Base-by-base conservation (phyloP, 345 rosid genomes). In the Salix exigua region DNA sequence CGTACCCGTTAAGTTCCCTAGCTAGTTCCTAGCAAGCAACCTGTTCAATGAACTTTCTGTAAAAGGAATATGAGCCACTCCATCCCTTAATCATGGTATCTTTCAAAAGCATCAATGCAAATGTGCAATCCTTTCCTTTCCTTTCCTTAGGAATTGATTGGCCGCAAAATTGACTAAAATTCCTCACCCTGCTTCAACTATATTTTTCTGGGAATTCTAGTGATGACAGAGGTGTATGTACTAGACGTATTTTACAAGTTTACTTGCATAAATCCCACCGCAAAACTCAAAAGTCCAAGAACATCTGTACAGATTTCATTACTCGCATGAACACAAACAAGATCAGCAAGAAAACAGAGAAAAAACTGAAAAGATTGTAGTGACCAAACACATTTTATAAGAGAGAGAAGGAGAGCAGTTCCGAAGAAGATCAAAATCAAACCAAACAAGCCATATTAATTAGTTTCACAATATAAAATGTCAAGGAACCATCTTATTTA, bases 401-500 rank as follows among this genome's bases (percentile, higher is more conserved):
- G 50, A 14, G 50, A 11, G 48, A 44, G 50, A 44, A 13, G 14
- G 50, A 44, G 16, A 44, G 14, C 50, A 44, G 14, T 12, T 44
- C 50, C 4, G 14, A 44, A 44, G 17, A 44, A 44, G 5, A 44
- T 44, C 17, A 13, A 44, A 44, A 44, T 44, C 17, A 44, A 13
- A 11, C 50, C 50, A 44, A 13, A 44, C 17, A 44, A 44, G 50
- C 50, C 17, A 44, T 44, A 44, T 0, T 44, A 10, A 2, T 40
- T 13, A 10, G 44, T 40, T 40, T 40, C 12, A 40, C 44, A 10
- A 10, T 40, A 10, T 1, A 33, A 33, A 33, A 40, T 40, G 0
- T 9, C 11, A 40, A 40, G 0, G 2, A 1, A 40, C 2, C 0
- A 8, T 40, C 3, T 2, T 0, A 0, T 0, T 0, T 9, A 0